Evolutionary conservation across 352 stramenopile genomes (phyloP).

Genomic region (Phytophthora sp.): DNA sequence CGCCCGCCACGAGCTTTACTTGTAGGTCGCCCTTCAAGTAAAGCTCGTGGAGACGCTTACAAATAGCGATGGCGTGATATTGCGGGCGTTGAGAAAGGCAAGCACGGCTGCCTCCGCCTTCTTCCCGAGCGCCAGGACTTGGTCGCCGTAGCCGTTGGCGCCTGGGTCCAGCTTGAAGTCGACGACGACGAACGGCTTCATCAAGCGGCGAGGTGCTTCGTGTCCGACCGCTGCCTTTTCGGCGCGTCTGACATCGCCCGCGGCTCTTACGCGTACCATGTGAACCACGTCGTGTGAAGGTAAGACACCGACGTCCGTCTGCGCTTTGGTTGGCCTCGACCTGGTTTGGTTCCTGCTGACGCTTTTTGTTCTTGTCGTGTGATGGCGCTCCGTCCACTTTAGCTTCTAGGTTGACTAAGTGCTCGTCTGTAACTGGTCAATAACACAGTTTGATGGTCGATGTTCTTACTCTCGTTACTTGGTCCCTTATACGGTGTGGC

Average conservation of each 20-base stretch:
- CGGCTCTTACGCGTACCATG: conserved; percentile 14
- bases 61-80: not conserved
- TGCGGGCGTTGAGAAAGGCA: conserved; percentile 1
- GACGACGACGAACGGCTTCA: conserved; percentile 14
- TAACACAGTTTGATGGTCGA: conserved; percentile 18
- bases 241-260: not conserved
- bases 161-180: conserved; percentile 7
- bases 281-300: conserved; percentile 11
- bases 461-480: not conserved
- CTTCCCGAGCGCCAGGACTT: not conserved
- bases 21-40: too few species aligned
- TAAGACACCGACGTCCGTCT: conserved; percentile 1
- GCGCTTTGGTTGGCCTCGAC: conserved; percentile 5
- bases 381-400: not conserved
- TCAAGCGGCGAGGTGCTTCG: conserved; percentile 25
- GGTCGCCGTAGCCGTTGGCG: conserved; percentile 3
- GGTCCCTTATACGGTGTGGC: too few species aligned
- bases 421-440: conserved; percentile 16
- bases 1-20: too few species aligned
- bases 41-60: not conserved
- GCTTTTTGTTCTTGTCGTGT: not conserved
- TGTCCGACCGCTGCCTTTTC: conserved; percentile 20
- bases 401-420: conserved; percentile 8
- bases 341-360: conserved; percentile 9
- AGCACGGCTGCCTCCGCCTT: conserved; percentile 1